Conservation (phyloP, 768 basidiomycete species). For the Amyloporia xantha region DNA sequence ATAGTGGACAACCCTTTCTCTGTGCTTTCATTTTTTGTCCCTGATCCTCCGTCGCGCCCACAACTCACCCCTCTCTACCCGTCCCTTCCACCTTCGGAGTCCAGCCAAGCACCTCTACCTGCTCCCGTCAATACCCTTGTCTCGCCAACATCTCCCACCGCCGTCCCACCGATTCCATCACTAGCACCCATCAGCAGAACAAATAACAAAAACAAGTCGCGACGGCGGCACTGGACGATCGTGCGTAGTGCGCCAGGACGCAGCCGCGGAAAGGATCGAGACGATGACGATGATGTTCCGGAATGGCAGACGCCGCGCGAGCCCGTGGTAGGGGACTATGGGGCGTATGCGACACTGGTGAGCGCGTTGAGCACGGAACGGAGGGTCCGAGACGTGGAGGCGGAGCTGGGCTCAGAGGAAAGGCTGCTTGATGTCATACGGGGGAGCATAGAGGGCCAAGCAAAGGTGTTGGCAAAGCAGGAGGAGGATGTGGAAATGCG, state of each 20-base stretch:
- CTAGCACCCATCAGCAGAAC: neutral
- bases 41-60: slow-evolving; percentile 50
- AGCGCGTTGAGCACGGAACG: slow-evolving; percentile 28
- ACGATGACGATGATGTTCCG: slow-evolving; percentile 36
- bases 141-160: slow-evolving; percentile 10
- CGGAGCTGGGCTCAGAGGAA: slow-evolving; percentile 24
- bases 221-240: slow-evolving; percentile 58
- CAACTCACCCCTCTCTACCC: slow-evolving; percentile 53
- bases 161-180: slow-evolving; percentile 10
- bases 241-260: slow-evolving; percentile 43
- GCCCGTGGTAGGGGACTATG: slow-evolving; percentile 51
- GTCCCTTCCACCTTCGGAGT: slow-evolving; percentile 24
- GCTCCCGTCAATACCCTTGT: slow-evolving; percentile 23
- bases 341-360: slow-evolving; percentile 49
- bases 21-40: slow-evolving; percentile 54
- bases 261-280: slow-evolving; percentile 43
- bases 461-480: slow-evolving; percentile 1
- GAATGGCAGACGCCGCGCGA: slow-evolving; percentile 47
- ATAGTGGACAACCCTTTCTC: slow-evolving; percentile 81
- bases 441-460: slow-evolving; percentile 12
- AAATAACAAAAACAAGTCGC: slow-evolving; percentile 13
- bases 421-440: slow-evolving; percentile 19
- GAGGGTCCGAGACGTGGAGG: slow-evolving; percentile 10
- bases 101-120: slow-evolving; percentile 19
- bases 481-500: slow-evolving; percentile 1